phyloP scores from a whole-genome alignment of 2,329 filamentous ascomycete species.

The Thielaviopsis euricoi region DNA sequence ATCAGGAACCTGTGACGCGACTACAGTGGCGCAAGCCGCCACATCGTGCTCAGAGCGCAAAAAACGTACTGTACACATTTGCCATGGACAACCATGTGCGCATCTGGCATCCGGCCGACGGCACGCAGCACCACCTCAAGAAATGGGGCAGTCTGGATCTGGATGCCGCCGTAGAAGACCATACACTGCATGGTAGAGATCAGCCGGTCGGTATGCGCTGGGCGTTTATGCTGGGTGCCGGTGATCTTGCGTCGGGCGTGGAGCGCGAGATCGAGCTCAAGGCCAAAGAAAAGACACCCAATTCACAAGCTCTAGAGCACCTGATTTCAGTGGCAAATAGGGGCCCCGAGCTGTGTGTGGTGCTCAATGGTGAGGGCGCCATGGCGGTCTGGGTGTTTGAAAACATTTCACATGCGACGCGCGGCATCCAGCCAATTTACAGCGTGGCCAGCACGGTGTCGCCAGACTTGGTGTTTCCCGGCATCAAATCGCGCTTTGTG shows the following conservation, averaged over 20 bases:
- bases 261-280: constrained; percentile 52
- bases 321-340: constrained; percentile 74
- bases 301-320: constrained; percentile 51
- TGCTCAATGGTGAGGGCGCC: constrained; percentile 65
- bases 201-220: constrained; percentile 30
- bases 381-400: constrained; percentile 92
- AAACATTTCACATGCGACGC: constrained; percentile 57
- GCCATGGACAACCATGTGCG: constrained; percentile 67
- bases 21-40: constrained; percentile 73
- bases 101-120: constrained; percentile 68
- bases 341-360: constrained; percentile 72
- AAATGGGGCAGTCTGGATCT: constrained; percentile 74
- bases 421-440: constrained; percentile 55
- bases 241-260: constrained; percentile 62
- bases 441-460: constrained; percentile 67
- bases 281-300: constrained; percentile 1
- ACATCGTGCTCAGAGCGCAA: constrained; percentile 59
- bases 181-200: constrained; percentile 15
- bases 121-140: constrained; percentile 48
- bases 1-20: constrained; percentile 63
- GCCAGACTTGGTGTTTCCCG: constrained; percentile 31
- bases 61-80: constrained; percentile 81
- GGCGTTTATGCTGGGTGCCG: constrained; percentile 68
- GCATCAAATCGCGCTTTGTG: constrained; percentile 6
- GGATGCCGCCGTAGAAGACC: constrained; percentile 46